Base-by-base conservation (phyloP, 257 asterid species). In the Gentiana macrophylla region DNA sequence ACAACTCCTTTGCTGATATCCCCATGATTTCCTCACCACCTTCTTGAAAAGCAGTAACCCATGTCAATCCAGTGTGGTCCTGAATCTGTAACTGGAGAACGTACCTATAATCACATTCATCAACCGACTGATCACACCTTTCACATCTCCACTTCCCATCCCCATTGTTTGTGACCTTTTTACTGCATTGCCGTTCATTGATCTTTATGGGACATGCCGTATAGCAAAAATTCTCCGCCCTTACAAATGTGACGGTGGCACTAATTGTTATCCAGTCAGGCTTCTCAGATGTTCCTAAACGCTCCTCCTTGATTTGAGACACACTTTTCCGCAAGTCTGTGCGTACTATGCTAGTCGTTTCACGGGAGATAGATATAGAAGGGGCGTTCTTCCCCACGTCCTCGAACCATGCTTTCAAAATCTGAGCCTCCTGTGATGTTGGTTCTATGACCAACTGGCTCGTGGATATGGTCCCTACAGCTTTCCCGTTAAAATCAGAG, bases 31-130 rank as follows among this genome's bases (percentile, higher is more conserved):
- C 95, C 66, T 69, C 89, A 56, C 95, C 98, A 38, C 72, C 68
- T 79, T 84, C 98, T 70, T 90, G 95, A 74, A 90, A 90, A 24
- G 94, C 94, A 59, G 98, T 90, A 35, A 78, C 96, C 86, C 86
- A 84, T 32, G 94, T 80, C 59, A 75, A 61, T 73, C 96, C 96
- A 36, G 96, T 86, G 74, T 90, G 95, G 56, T 90, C 98, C 82
- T 86, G 94, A 74, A 90, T 90, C 75, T 84, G 89, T 70, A 90
- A 64, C 71, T 82, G 94, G 60, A 90, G 94, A 62, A 86, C 80
- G 61, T 90, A 90, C 77, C 98, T 76, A 50, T 84, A 82, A 60
- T 90, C 98, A 59, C 95, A 84, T 64, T 84, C 95, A 62, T 82
- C 94, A 46, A 86, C 58, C 32, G 66, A 35, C 76, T 79, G 72